Percentiles rank a stretch among this genome's conserved stretches.
Conservation (phyloP, 2,329 filamentous ascomycete species). For the Venturia asperata region DNA sequence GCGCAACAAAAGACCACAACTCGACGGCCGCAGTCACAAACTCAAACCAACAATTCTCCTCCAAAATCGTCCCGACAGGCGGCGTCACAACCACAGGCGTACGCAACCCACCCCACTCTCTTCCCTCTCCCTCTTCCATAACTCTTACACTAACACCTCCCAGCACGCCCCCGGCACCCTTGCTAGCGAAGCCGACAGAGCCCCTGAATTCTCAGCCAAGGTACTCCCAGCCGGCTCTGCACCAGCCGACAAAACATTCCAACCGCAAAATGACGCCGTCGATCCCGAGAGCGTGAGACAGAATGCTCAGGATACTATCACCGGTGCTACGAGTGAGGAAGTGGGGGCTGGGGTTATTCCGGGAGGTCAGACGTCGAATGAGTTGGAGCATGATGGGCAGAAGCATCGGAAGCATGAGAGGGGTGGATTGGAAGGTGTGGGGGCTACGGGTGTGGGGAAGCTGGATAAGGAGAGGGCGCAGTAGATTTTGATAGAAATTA, state of each 20-base stretch:
- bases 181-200: conserved; percentile 50
- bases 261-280: conserved; percentile 38
- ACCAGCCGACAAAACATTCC: conserved; percentile 42
- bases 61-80: background rate
- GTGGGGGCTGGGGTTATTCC: conserved; percentile 50
- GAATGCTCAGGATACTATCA: conserved; percentile 40
- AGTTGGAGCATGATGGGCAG: conserved; percentile 42
- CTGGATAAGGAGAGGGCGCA: conserved; percentile 2
- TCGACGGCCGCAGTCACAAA: background rate
- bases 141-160: conserved; percentile 11
- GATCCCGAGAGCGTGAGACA: conserved; percentile 39
- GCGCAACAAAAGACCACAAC: conserved; percentile 7
- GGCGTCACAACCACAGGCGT: conserved; percentile 11
- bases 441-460: conserved; percentile 25
- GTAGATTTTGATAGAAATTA: background rate
- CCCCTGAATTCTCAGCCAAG: conserved; percentile 58
- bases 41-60: conserved; percentile 3
- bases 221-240: conserved; percentile 57
- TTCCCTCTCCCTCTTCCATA: background rate
- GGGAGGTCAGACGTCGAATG: conserved; percentile 42
- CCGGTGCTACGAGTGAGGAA: conserved; percentile 46
- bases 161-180: conserved; percentile 59
- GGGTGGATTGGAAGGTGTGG: conserved; percentile 40
- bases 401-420: conserved; percentile 37
- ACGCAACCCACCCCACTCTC: background rate